Conservation (phyloP, 2,329 filamentous ascomycete genomes). For the Talaromyces sp. region DNA sequence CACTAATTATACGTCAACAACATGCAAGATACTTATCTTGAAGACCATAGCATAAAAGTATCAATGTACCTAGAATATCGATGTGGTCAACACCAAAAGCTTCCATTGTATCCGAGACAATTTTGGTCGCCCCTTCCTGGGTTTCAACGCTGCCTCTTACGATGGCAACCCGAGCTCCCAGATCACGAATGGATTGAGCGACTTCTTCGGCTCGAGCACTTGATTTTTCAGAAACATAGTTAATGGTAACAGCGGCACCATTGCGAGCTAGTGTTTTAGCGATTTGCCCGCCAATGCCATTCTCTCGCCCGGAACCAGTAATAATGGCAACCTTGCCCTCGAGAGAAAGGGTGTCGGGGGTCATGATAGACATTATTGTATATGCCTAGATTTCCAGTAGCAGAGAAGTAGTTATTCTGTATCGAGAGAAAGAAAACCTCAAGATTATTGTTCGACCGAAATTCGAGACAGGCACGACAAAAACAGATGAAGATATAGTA, state of each 20-base stretch:
- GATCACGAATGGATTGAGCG: background rate
- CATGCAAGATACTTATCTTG: too few relatives aligned
- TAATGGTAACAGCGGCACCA: background rate
- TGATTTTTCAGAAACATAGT: background rate
- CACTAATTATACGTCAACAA: background rate
- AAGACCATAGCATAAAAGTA: too few relatives aligned
- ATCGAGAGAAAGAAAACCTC: too few relatives aligned
- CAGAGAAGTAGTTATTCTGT: too few relatives aligned
- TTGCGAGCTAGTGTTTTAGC: background rate
- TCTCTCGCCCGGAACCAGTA: conserved; percentile 4
- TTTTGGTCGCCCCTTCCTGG: background rate
- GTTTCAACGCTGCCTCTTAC: background rate
- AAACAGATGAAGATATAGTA: too few relatives aligned
- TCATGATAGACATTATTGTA: background rate
- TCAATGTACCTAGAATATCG: conserved; percentile 1
- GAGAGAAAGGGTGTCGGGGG: conserved; percentile 4
- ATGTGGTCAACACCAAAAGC: background rate
- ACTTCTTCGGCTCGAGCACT: background rate
- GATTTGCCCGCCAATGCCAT: conserved; percentile 3
- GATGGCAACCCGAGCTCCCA: too few relatives aligned
- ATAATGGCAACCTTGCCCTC: background rate
- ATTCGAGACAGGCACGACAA: too few relatives aligned
- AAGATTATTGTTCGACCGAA: too few relatives aligned
- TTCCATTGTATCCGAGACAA: background rate
- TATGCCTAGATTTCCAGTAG: too few relatives aligned